Conservation (phyloP, 2,329 filamentous ascomycete genomes). For the Trichocomaceae sp. region DNA sequence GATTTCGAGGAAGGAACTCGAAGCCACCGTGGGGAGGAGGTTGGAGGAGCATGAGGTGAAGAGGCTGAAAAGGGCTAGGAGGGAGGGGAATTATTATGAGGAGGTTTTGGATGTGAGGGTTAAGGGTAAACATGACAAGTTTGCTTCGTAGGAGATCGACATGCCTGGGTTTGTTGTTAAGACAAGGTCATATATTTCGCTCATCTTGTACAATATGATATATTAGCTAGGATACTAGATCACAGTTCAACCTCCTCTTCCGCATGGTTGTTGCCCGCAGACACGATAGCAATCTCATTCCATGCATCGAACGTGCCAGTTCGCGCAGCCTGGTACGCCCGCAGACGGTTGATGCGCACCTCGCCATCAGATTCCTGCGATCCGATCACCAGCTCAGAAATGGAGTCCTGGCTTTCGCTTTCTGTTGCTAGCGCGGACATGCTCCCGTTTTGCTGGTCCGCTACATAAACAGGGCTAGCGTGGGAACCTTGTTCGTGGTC, state of each 20-base stretch:
- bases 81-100: conserved; percentile 87
- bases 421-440: neutral
- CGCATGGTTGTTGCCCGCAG: conserved; percentile 38
- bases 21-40: conserved; percentile 67
- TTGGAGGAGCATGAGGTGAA: conserved; percentile 82
- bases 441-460: neutral
- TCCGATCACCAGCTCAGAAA: conserved; percentile 1
- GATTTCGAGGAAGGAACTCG: conserved; percentile 77
- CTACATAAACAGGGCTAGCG: neutral
- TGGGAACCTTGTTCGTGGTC: neutral
- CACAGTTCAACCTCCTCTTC: conserved; percentile 39
- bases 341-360: conserved; percentile 1
- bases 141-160: conserved; percentile 34
- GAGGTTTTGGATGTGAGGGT: conserved; percentile 77
- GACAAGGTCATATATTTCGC: no score
- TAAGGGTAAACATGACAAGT: conserved; percentile 92
- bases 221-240: no score
- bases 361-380: conserved; percentile 2
- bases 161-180: no score
- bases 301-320: conserved; percentile 40
- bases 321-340: conserved; percentile 36
- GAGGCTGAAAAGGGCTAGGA: conserved; percentile 71
- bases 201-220: no score
- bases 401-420: conserved; percentile 3
- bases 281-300: conserved; percentile 37